A percentile compares a stretch with the other conserved stretches of the same genome.
These are phyloP conservation scores for Rhizopogon vulgaris DNA, from an alignment of 768 basidiomycete genomes.

Conservation along the genomic window DNA sequence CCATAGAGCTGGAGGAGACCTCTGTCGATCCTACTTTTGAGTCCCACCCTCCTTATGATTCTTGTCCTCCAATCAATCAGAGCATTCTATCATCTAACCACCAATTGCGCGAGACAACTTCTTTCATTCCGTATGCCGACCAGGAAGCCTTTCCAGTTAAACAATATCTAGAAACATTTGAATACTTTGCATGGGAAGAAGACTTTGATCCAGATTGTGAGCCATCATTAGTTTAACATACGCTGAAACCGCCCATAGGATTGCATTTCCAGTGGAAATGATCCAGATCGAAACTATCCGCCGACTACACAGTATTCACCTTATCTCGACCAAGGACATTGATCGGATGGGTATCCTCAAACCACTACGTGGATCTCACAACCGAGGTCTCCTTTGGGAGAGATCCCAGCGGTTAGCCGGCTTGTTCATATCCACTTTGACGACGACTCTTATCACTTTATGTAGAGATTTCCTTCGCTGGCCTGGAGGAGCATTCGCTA, in stretches of 20 bases:
- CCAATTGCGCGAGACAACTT: background rate
- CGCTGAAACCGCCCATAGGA: background rate
- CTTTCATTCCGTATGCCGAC: constrained; percentile 45
- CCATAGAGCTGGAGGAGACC: constrained; percentile 10
- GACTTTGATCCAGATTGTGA: constrained; percentile 46
- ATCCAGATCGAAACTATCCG: constrained; percentile 41
- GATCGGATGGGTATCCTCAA: constrained; percentile 26
- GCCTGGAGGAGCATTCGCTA: constrained; percentile 18
- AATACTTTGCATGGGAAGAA: constrained; percentile 28
- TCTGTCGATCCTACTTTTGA: constrained; percentile 6
- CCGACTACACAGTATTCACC: constrained; percentile 27
- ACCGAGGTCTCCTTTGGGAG: constrained; percentile 38
- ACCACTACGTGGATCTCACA: constrained; percentile 15
- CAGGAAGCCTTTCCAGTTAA: constrained; percentile 31
- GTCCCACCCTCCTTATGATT: constrained; percentile 33
- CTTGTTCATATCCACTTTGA: background rate
- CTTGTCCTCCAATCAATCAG: constrained; percentile 38
- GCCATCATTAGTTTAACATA: constrained; percentile 9
- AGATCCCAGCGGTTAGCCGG: constrained; percentile 33
- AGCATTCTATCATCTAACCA: constrained; percentile 19
- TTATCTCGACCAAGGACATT: constrained; percentile 29
- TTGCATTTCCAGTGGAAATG: constrained; percentile 34
- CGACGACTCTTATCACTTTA: background rate
- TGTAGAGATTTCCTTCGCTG: constrained; percentile 34
- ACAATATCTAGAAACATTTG: constrained; percentile 24